These are phyloP conservation scores for Chaetomiaceae sp. DNA, from an alignment of 2,329 filamentous ascomycete genomes.

Conservation along the genomic window DNA sequence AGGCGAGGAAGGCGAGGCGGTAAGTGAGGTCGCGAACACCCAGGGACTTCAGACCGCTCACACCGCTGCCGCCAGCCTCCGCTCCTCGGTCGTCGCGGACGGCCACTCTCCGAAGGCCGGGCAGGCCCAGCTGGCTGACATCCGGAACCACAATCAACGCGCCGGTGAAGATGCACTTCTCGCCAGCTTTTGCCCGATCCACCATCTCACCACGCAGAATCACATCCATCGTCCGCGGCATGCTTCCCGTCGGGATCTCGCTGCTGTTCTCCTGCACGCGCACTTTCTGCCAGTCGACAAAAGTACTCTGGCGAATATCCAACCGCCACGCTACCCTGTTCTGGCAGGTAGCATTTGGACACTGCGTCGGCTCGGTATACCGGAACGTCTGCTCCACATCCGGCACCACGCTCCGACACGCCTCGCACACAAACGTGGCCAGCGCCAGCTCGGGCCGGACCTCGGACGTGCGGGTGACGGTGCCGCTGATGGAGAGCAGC, in stretches of 20 bases:
- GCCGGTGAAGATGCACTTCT: constrained; percentile 97
- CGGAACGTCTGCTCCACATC: constrained; percentile 97
- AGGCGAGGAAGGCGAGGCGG: constrained; percentile 90
- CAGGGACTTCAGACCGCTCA: constrained; percentile 83
- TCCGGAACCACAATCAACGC: constrained; percentile 95
- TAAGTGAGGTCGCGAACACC: constrained; percentile 95
- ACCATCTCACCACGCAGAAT: constrained; percentile 97
- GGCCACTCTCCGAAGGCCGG: constrained; percentile 77
- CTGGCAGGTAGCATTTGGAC: constrained; percentile 79
- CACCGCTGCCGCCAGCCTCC: constrained; percentile 78
- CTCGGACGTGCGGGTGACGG: constrained; percentile 93
- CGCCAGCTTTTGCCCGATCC: constrained; percentile 91
- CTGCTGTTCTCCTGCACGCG: constrained; percentile 97
- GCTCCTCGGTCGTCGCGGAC: constrained; percentile 78
- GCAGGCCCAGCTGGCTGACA: constrained; percentile 88
- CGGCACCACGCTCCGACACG: constrained; percentile 75
- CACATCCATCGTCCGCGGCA: constrained; percentile 97
- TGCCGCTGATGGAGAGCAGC: constrained; percentile 91
- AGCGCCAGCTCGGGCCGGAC: constrained; percentile 89
- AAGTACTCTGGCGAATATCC: constrained; percentile 95
- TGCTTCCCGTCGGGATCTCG: constrained; percentile 96
- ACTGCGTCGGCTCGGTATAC: constrained; percentile 95
- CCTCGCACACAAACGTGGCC: constrained; percentile 88
- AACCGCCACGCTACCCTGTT: constrained; percentile 92
- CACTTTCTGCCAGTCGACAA: constrained; percentile 99